A percentile compares a stretch with the other conserved stretches of the same genome.
phyloP scores from a whole-genome alignment of 306 rosid genomes.

The Styphnolobium japonicum region DNA sequence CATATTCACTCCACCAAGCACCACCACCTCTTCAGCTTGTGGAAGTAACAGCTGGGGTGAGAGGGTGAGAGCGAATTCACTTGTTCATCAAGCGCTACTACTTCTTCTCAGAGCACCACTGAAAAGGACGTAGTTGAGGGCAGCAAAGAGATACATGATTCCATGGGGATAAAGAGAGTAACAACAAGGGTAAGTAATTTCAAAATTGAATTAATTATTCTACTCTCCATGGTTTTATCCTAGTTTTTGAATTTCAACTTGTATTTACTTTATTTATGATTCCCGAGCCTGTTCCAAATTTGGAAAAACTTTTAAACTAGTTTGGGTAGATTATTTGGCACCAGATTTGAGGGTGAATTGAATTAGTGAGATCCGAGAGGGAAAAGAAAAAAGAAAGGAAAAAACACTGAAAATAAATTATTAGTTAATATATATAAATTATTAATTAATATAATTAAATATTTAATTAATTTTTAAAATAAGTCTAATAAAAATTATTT shows the following conservation, averaged over 20 bases:
- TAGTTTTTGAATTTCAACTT: too few species aligned
- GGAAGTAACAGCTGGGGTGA: slow-evolving; percentile 56
- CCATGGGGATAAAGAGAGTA: background rate
- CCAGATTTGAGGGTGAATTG: too few species aligned
- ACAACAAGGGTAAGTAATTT: slow-evolving; percentile 7
- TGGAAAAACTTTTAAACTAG: too few species aligned
- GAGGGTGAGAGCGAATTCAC: slow-evolving; percentile 63
- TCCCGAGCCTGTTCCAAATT: too few species aligned
- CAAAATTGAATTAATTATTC: background rate
- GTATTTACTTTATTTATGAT: too few species aligned
- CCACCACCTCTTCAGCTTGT: slow-evolving; percentile 1
- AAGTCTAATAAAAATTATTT: too few species aligned
- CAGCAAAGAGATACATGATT: slow-evolving; percentile 11
- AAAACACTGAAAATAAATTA: too few species aligned
- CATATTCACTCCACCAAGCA: background rate
- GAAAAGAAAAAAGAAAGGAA: background rate
- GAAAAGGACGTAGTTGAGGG: background rate
- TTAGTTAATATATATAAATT: too few species aligned
- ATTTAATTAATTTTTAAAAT: too few species aligned
- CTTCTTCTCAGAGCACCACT: slow-evolving; percentile 1
- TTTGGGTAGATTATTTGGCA: too few species aligned
- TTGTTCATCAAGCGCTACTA: slow-evolving; percentile 1
- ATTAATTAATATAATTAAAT: too few species aligned
- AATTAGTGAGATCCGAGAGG: background rate
- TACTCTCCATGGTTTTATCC: background rate